Conservation (phyloP, 805 yeast species). For the Sugiyamaella americana region DNA sequence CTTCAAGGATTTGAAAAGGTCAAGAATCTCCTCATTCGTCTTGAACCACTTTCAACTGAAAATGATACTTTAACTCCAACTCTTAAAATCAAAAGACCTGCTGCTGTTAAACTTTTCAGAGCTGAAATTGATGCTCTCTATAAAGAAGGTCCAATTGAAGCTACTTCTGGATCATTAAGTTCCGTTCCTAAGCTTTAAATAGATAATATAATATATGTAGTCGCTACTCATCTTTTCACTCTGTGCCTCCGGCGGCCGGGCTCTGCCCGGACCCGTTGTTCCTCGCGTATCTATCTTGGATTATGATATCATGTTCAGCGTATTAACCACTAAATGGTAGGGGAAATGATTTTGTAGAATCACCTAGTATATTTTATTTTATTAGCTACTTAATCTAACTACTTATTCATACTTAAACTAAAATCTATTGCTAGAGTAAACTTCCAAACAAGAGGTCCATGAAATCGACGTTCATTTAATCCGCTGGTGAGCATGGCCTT, state of each 20-base stretch:
- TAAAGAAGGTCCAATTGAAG: conserved; percentile 38
- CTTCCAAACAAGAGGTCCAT: too few relatives aligned
- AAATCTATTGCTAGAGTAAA: too few relatives aligned
- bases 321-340: too few relatives aligned
- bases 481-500: too few relatives aligned
- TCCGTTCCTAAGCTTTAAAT: not conserved
- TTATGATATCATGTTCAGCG: too few relatives aligned
- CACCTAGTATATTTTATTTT: too few relatives aligned
- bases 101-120: conserved; percentile 41
- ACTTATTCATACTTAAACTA: too few relatives aligned
- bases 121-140: conserved; percentile 41
- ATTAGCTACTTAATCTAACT: too few relatives aligned
- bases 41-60: conserved; percentile 58
- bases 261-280: not conserved
- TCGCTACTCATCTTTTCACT: not conserved
- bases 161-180: not conserved
- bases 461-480: too few relatives aligned
- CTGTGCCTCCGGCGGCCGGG: conserved; percentile 1
- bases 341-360: too few relatives aligned
- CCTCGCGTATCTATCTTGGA: too few relatives aligned
- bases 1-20: conserved; percentile 61
- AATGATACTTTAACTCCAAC: conserved; percentile 67
- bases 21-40: conserved; percentile 45
- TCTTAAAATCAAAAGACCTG: conserved; percentile 47
- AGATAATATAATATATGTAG: too few relatives aligned